Base-by-base conservation (phyloP, 495 filamentous ascomycete genomes). In the Penicillium arizonense region DNA sequence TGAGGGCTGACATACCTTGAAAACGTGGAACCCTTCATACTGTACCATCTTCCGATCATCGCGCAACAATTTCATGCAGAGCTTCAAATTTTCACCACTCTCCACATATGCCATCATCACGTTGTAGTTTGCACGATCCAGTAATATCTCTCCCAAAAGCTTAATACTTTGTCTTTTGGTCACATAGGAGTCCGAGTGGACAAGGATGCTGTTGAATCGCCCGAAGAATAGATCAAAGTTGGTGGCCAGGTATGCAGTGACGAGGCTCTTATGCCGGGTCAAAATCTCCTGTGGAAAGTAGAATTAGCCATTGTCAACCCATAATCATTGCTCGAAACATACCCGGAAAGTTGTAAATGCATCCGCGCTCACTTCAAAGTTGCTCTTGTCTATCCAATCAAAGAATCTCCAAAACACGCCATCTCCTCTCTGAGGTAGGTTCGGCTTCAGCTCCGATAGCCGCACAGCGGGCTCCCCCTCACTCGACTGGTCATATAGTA, bases 331-430 rank as follows among this genome's bases (percentile, higher is more conserved):
- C n/a, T 12, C 8, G 28, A 24, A 14, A 5, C 54, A 57, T 78
- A 96, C 91, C 69, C 93, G 79, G 69, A 99, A 99, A 6, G 93
- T 97, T 35, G 89, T 94, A 62, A 97, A 99, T 1, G 95, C 92
- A 75, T 97, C 95, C 28, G 95, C 92, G 61, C 91, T 92, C 52
- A 97, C 88, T 74, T 99, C 95, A 67, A 99, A 99, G 14, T 87
- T 90, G 53, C 90, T 87, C 62, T 87, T 85, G 66, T 97, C 90
- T 50, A 99, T 96, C 89, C 92, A 99, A 42, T 89, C 82, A 63
- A 99, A 99, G 71, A 97, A 97, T n/a, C 79, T 82, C 95, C 95
- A 99, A 65, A 99, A 97, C 2, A 96, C 82, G 0, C 92, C 92
- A 12, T 81, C 77, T 14, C 91, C 91, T 10, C 75, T 83, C 56